Conservation (phyloP, 129 eudicot genomes). For the carrot (Daucus carota) region DH1_v3.0 NC_030388.2:31293001-31293500, state of each 20-base stretch:
- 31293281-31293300: constrained; percentile 63
- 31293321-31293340: constrained; percentile 83
- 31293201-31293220: not conserved
- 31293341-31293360: constrained; percentile 73
- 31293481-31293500: not conserved
- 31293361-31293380: constrained; percentile 74
- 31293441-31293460: constrained; percentile 93
- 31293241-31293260: constrained; percentile 43
- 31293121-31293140: no score
- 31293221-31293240: not conserved
- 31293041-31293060: not conserved
- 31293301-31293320: constrained; percentile 64
- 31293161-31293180: not conserved
- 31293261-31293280: constrained; percentile 81
- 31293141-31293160: no score
- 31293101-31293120: no score
- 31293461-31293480: constrained; percentile 60
- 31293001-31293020: not conserved
- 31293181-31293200: not conserved
- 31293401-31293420: constrained; percentile 43
- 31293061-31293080: not conserved
- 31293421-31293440: constrained; percentile 63
- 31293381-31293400: constrained; percentile 67
- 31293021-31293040: not conserved
- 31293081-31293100: not conserved